These are phyloP conservation scores for Corynespora cassiicola DNA, from an alignment of 2,329 filamentous ascomycete species.

Conservation along the genomic window DNA sequence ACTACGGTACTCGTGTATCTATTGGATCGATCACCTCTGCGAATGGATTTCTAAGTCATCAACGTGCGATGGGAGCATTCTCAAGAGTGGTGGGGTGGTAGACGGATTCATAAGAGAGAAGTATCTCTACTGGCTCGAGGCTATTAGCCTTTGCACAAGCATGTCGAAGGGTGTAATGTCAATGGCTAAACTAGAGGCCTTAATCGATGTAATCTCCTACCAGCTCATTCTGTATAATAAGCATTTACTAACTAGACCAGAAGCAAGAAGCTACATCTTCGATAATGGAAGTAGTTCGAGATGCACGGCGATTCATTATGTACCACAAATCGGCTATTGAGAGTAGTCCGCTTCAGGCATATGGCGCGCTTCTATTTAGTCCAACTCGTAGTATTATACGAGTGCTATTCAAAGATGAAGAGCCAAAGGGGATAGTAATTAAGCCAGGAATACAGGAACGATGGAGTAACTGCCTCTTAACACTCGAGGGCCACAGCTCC, in stretches of 20 bases:
- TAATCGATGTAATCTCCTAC: too few species aligned
- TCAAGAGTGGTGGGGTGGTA: too few species aligned
- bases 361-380: conserved; percentile 20
- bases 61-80: too few species aligned
- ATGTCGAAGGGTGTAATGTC: too few species aligned
- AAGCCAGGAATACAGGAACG: conserved; percentile 11
- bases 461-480: conserved; percentile 11
- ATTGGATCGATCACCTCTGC: too few species aligned
- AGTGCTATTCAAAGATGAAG: conserved; percentile 17
- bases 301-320: conserved; percentile 6
- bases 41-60: conserved; percentile 20
- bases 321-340: conserved; percentile 2
- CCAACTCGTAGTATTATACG: conserved; percentile 14
- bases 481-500: conserved; percentile 12
- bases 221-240: too few species aligned
- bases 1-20: conserved; percentile 31
- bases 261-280: too few species aligned
- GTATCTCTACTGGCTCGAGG: too few species aligned
- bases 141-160: too few species aligned
- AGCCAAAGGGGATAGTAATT: conserved; percentile 15
- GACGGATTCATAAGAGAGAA: too few species aligned
- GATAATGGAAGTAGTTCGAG: conserved; percentile 5
- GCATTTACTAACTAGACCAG: too few species aligned
- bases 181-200: too few species aligned
- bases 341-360: conserved; percentile 18